phyloP scores from a whole-genome alignment of 2,329 filamentous ascomycete genomes.

The Kalmusia sp. region DNA sequence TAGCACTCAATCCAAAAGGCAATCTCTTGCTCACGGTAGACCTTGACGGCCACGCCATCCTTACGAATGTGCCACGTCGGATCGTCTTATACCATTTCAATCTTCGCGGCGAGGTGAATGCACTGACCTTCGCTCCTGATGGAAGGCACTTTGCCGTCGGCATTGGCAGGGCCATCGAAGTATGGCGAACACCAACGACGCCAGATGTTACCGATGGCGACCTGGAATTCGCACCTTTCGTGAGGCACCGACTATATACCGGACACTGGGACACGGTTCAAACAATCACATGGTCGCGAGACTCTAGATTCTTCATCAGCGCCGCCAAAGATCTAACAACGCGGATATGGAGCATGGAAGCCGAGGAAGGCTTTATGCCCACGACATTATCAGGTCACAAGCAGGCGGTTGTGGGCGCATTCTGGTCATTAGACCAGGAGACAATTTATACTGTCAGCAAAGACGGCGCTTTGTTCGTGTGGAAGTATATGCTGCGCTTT shows the following conservation, averaged over 20 bases:
- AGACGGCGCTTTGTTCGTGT: constrained; percentile 94
- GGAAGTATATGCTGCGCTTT: constrained; percentile 77
- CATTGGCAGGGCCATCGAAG: constrained; percentile 84
- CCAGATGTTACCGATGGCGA: constrained; percentile 84
- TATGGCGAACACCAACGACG: constrained; percentile 94
- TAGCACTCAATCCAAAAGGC: constrained; percentile 87
- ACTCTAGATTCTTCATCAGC: constrained; percentile 94
- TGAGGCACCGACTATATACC: constrained; percentile 82
- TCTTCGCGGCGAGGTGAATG: constrained; percentile 83
- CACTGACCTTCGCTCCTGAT: constrained; percentile 88
- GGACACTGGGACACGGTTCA: constrained; percentile 89
- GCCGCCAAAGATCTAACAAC: constrained; percentile 91
- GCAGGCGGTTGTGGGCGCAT: constrained; percentile 88
- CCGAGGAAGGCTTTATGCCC: constrained; percentile 85
- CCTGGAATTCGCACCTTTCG: constrained; percentile 93
- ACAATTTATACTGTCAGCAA: constrained; percentile 96
- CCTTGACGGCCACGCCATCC: constrained; percentile 90
- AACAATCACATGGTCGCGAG: constrained; percentile 92
- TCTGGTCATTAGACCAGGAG: constrained; percentile 96
- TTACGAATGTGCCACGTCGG: constrained; percentile 87
- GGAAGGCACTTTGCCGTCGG: constrained; percentile 91
- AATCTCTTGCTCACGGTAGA: constrained; percentile 94
- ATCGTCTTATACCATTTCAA: constrained; percentile 94
- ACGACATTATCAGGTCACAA: constrained; percentile 91
- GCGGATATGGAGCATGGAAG: constrained; percentile 91